Evolutionary conservation across 768 basidiomycete genomes (phyloP).

Genomic region (Piloderma croceum): DNA sequence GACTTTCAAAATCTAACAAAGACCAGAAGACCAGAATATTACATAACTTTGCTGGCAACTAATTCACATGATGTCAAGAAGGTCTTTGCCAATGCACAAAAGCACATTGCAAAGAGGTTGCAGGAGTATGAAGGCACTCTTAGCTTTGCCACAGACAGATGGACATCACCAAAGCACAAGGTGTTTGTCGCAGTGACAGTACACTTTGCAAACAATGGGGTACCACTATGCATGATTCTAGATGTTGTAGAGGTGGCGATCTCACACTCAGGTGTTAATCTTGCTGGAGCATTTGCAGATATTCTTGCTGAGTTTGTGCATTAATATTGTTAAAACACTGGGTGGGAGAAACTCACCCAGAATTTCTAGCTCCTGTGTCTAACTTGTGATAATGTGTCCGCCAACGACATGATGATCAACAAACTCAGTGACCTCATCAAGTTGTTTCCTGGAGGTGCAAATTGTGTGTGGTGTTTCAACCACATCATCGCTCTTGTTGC

Average conservation of each 20-base stretch:
- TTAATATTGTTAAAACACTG: no score
- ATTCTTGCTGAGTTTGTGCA: no score
- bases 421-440: not conserved
- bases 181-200: slow-evolving; percentile 24
- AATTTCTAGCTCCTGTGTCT: slow-evolving; percentile 12
- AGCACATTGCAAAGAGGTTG: slow-evolving; percentile 24
- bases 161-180: slow-evolving; percentile 30
- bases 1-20: slow-evolving; percentile 29
- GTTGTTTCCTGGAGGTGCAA: not conserved
- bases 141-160: slow-evolving; percentile 28
- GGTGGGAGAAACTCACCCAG: no score
- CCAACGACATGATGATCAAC: slow-evolving; percentile 12
- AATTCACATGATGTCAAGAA: slow-evolving; percentile 27
- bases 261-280: no score
- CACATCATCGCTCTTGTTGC: slow-evolving; percentile 15
- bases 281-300: no score
- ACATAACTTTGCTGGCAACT: slow-evolving; percentile 28
- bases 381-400: slow-evolving; percentile 19
- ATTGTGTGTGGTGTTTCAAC: slow-evolving; percentile 9
- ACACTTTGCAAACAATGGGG: slow-evolving; percentile 20
- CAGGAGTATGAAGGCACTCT: slow-evolving; percentile 21
- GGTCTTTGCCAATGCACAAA: slow-evolving; percentile 18
- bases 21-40: slow-evolving; percentile 28
- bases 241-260: slow-evolving; percentile 29
- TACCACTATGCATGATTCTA: slow-evolving; percentile 16